phyloP scores from a whole-genome alignment of 164 flowering plant species.

The Tetracentron sinense region DNA sequence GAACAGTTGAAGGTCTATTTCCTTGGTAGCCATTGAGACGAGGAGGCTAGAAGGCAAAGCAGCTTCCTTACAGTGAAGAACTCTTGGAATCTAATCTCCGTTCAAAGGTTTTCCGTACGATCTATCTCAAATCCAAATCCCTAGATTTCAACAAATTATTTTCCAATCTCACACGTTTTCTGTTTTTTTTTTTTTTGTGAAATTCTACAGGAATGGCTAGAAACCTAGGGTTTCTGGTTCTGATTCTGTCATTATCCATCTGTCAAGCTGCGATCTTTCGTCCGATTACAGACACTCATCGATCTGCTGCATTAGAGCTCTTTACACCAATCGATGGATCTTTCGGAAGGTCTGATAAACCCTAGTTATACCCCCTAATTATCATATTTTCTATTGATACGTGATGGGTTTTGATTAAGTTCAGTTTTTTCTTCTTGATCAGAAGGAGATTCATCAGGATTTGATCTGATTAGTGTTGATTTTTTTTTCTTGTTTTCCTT shows the following conservation, averaged over 20 bases:
- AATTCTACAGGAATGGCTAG: background rate
- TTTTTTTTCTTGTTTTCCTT: background rate
- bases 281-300: background rate
- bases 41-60: too few relatives aligned
- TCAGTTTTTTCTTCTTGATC: background rate
- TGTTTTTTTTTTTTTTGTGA: background rate
- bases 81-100: too few relatives aligned
- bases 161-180: too few relatives aligned
- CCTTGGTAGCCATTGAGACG: too few relatives aligned
- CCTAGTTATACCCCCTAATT: background rate
- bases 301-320: background rate
- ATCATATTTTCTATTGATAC: background rate
- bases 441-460: background rate
- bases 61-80: too few relatives aligned
- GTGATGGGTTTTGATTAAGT: background rate
- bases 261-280: background rate
- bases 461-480: background rate
- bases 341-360: background rate
- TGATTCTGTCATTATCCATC: background rate
- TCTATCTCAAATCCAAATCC: background rate
- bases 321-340: background rate
- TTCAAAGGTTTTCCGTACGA: background rate
- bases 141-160: background rate
- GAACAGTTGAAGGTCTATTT: too few relatives aligned
- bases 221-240: background rate